Percentiles rank a stretch among this genome's conserved stretches.
Conservation (phyloP, 805 yeast genomes). For the Tetrapisispora iriomotensis region DNA sequence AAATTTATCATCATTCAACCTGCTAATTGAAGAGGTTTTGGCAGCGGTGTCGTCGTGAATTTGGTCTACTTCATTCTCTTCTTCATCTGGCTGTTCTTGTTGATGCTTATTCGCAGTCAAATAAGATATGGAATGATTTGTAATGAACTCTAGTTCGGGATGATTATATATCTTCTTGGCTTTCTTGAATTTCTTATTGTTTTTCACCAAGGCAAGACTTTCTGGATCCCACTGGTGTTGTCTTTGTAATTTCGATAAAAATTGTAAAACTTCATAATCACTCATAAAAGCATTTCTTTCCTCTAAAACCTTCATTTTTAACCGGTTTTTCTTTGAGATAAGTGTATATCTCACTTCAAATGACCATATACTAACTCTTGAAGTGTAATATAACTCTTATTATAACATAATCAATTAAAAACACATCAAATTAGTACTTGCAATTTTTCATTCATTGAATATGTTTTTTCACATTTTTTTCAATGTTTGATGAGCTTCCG, state of each 20-base stretch:
- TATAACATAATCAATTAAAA: too few species aligned
- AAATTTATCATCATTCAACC: constrained; percentile 23
- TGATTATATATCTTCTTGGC: constrained; percentile 22
- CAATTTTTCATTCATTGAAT: too few species aligned
- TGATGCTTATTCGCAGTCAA: constrained; percentile 15
- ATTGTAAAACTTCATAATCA: constrained; percentile 47
- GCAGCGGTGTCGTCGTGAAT: constrained; percentile 11
- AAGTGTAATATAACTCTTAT: too few species aligned
- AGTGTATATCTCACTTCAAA: neutral
- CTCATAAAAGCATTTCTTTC: constrained; percentile 46
- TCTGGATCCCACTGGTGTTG: constrained; percentile 29
- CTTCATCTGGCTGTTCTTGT: constrained; percentile 13
- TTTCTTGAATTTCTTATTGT: constrained; percentile 18
- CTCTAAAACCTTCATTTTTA: constrained; percentile 34
- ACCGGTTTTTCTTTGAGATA: neutral
- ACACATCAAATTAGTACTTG: too few species aligned
- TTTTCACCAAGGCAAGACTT: constrained; percentile 4
- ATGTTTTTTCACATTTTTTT: neutral
- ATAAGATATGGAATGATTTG: constrained; percentile 27
- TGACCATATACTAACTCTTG: too few species aligned
- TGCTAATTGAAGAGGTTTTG: constrained; percentile 19
- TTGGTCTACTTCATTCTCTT: constrained; percentile 7
- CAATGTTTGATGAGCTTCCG: neutral
- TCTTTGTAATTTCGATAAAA: constrained; percentile 35
- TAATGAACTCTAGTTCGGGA: constrained; percentile 30